phyloP scores from a whole-genome alignment of 768 basidiomycete genomes.

The Cytidiella melzeri region DNA sequence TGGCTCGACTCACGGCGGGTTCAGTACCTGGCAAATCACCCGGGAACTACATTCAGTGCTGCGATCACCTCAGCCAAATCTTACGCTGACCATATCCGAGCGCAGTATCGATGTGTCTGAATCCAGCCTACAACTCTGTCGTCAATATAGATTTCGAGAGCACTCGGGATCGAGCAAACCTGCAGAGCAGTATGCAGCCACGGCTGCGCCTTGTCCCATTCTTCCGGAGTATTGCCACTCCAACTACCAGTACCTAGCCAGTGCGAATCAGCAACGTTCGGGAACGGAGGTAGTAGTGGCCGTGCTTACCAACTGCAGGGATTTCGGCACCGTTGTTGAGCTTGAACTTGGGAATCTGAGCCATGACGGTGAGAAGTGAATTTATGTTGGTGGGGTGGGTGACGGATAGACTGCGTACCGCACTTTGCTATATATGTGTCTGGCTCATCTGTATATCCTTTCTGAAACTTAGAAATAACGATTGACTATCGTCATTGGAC shows the following conservation, averaged over 20 bases:
- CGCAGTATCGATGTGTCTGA: slow-evolving; percentile 27
- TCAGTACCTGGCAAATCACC: slow-evolving; percentile 17
- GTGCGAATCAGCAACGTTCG: too few relatives aligned
- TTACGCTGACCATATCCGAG: slow-evolving; percentile 21
- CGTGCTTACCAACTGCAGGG: slow-evolving; percentile 34
- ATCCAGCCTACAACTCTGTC: slow-evolving; percentile 15
- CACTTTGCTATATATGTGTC: too few relatives aligned
- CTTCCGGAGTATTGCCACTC: slow-evolving; percentile 29
- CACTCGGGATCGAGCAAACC: slow-evolving; percentile 16
- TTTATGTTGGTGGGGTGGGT: too few relatives aligned
- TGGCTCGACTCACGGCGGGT: slow-evolving; percentile 17
- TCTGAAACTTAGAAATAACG: too few relatives aligned
- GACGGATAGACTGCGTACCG: too few relatives aligned
- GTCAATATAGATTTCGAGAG: neutral
- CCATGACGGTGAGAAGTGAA: slow-evolving; percentile 17
- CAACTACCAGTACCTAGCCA: slow-evolving; percentile 37
- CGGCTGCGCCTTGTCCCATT: slow-evolving; percentile 27
- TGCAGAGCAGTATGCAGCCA: slow-evolving; percentile 38
- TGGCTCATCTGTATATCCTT: too few relatives aligned
- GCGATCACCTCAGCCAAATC: neutral
- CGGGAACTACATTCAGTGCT: neutral
- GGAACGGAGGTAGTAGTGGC: too few relatives aligned
- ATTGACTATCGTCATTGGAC: too few relatives aligned
- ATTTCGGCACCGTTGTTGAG: slow-evolving; percentile 37
- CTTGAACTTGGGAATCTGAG: slow-evolving; percentile 25